Evolutionary conservation across 2,329 filamentous ascomycete genomes (phyloP).

Genomic region (Ceratocystis cacaofunesta): DNA sequence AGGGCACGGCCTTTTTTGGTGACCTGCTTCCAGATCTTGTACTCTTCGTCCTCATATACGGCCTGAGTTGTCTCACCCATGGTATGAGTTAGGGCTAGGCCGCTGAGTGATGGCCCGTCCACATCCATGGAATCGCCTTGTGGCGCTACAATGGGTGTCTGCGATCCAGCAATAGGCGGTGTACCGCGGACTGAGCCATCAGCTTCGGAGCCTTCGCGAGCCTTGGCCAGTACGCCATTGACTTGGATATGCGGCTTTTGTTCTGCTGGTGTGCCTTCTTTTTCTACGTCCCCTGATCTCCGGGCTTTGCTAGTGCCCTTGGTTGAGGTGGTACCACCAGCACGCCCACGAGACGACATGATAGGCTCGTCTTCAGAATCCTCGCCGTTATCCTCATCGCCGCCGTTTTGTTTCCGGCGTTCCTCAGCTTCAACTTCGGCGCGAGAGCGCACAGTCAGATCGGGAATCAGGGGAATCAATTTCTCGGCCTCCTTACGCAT

Average conservation of each 20-base stretch:
- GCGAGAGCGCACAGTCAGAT: conserved; percentile 76
- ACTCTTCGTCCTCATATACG: conserved; percentile 78
- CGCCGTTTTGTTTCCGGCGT: conserved; percentile 72
- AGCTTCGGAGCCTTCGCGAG: conserved; percentile 63
- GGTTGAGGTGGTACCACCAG: conserved; percentile 47
- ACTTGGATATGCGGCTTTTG: conserved; percentile 58
- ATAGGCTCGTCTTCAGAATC: conserved; percentile 97
- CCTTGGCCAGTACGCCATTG: conserved; percentile 46
- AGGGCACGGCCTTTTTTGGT: conserved; percentile 90
- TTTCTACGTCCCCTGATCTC: conserved; percentile 46
- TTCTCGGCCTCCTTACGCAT: conserved; percentile 98
- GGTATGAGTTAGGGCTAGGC: conserved; percentile 46
- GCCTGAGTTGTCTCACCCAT: conserved; percentile 57
- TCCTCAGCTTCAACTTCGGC: conserved; percentile 87
- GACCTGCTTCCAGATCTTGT: conserved; percentile 96
- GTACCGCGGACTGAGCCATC: conserved; percentile 65
- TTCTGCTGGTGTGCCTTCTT: conserved; percentile 68
- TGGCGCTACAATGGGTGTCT: conserved; percentile 63
- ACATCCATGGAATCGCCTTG: conserved; percentile 78
- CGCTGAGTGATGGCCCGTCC: conserved; percentile 58
- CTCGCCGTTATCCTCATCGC: conserved; percentile 66
- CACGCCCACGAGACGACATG: conserved; percentile 89
- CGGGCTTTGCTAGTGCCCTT: conserved; percentile 60
- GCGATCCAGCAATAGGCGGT: conserved; percentile 57
- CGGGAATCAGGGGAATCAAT: conserved; percentile 84